Base-by-base conservation (phyloP, 345 rosid genomes). In the Salix caprea region DNA sequence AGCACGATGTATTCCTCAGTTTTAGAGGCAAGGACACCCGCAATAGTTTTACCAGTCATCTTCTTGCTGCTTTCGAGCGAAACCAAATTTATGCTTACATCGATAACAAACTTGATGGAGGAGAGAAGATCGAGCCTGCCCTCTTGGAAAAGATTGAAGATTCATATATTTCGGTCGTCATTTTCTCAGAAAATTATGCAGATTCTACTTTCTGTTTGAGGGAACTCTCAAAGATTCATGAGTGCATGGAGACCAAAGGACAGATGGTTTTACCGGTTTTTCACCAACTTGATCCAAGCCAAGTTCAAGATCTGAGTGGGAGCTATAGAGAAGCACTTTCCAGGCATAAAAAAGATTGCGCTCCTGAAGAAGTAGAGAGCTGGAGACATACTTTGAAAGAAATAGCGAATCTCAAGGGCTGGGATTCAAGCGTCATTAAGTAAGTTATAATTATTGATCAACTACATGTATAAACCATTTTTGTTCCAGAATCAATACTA, bases 91-190 rank as follows among this genome's bases (percentile, higher is more conserved):
- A n/a, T 7, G 11, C 69, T 8, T 74, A 6, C 36, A 21, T 39
- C 3, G 77, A 74, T 65, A 39, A 65, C 0, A 30, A 18, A 14
- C 69, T 74, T 32, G 26, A 28, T 7, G 46, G 77, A 30, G 77
- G 77, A 65, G 70, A 74, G 30, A 26, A 65, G 24, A 48, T 74
- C 69, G n/a, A 68, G n/a, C 46, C 77, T 2, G 30, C 70, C 8
- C 77, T 74, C 28, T 9, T 40, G 39, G 4, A 28, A 39, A 40
- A 0, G 18, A 74, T 74, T 15, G 39, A 65, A 19, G 24, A 15
- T 1, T 40, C 77, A 7, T 2, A 18, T 10, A n/a, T 44, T 7
- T 74, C 68, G 4, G 36, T 74, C 9, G 61, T 74, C 16, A 64
- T 74, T 28, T 65, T 74, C 42, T 46, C 61, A 0, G 3, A 23